Conservation (phyloP, 2,329 filamentous ascomycete species). For the Exophiala sideris region DNA sequence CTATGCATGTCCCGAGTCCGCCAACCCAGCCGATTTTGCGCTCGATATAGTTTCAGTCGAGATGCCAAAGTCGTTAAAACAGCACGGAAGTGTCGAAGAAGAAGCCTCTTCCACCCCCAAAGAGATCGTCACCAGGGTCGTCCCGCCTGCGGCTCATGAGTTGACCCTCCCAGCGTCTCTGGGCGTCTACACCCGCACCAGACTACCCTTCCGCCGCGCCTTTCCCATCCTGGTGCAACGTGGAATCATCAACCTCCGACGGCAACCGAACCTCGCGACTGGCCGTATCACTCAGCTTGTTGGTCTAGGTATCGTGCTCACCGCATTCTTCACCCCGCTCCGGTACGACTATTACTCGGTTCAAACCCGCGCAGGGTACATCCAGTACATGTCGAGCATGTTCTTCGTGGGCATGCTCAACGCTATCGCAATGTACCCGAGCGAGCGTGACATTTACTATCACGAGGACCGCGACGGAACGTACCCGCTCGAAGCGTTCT, state of each 20-base stretch:
- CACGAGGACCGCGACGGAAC: constrained; percentile 71
- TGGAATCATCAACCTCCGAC: constrained; percentile 65
- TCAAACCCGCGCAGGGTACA: constrained; percentile 70
- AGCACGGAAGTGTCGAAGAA: constrained; percentile 42
- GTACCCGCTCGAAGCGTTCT: constrained; percentile 68
- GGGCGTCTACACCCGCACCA: constrained; percentile 63
- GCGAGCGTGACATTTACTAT: constrained; percentile 72
- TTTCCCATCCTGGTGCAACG: constrained; percentile 67
- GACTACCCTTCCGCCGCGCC: constrained; percentile 59
- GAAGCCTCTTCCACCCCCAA: not conserved
- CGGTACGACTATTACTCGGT: constrained; percentile 66
- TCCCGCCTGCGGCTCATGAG: constrained; percentile 2
- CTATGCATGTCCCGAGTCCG: constrained; percentile 62
- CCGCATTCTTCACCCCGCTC: constrained; percentile 69
- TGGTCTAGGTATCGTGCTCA: constrained; percentile 60
- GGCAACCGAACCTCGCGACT: constrained; percentile 62
- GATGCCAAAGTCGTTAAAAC: not conserved
- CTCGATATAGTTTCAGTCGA: constrained; percentile 66
- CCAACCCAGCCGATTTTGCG: constrained; percentile 78
- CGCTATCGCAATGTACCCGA: constrained; percentile 71
- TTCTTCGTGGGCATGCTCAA: constrained; percentile 77
- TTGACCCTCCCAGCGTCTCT: constrained; percentile 59
- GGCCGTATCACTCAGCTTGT: constrained; percentile 66
- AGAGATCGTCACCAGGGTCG: not conserved
- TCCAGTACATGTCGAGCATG: constrained; percentile 67